These are phyloP conservation scores for Teunomyces aglyptinius DNA, from an alignment of 805 yeast species.

Conservation along the genomic window DNA sequence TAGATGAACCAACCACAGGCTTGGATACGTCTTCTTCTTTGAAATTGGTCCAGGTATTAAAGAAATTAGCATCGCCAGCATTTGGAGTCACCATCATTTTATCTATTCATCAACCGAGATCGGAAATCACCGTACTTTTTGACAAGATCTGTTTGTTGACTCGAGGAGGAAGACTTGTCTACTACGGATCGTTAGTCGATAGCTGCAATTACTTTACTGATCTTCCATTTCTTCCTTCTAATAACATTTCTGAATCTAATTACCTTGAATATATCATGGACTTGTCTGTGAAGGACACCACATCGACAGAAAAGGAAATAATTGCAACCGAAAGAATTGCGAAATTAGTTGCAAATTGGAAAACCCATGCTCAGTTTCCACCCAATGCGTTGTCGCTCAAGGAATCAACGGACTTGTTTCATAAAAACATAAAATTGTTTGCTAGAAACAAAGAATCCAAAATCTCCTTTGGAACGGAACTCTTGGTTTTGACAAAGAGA, in stretches of 20 bases:
- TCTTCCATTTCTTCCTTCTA: constrained; percentile 13
- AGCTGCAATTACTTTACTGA: constrained; percentile 48
- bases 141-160: constrained; percentile 69
- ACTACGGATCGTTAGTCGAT: constrained; percentile 45
- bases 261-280: constrained; percentile 35
- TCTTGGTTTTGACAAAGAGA: constrained; percentile 33
- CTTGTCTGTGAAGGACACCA: constrained; percentile 34
- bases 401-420: constrained; percentile 16
- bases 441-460: constrained; percentile 14
- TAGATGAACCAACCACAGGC: constrained; percentile 91
- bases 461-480: constrained; percentile 29
- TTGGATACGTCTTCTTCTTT: constrained; percentile 76
- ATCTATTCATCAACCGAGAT: constrained; percentile 82
- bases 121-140: constrained; percentile 67
- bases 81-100: constrained; percentile 71
- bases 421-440: constrained; percentile 17
- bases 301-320: constrained; percentile 23
- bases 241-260: constrained; percentile 8
- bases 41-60: constrained; percentile 58
- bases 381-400: constrained; percentile 6
- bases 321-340: constrained; percentile 23
- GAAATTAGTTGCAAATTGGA: constrained; percentile 27
- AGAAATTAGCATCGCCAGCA: constrained; percentile 40
- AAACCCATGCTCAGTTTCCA: constrained; percentile 6
- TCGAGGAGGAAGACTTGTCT: constrained; percentile 49